A percentile compares a stretch with the other conserved stretches of the same genome.
Evolutionary conservation across 352 stramenopile genomes (phyloP).

Genomic region (Achlya hypogyna): DNA sequence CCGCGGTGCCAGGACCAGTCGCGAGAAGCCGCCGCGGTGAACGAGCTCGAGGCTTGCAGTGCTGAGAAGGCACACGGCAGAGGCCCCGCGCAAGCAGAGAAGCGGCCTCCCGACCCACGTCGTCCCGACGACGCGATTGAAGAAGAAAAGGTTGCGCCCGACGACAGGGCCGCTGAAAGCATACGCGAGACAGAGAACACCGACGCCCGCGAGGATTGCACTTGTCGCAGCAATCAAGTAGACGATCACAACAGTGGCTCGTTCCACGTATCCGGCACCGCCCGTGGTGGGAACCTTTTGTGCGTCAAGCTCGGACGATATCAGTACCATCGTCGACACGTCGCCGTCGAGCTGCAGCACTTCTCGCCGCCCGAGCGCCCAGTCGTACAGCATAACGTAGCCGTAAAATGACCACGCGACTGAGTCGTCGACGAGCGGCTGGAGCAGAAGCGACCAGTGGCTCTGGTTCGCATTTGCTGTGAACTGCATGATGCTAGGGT

Average conservation of each 20-base stretch:
- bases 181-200: not conserved
- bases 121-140: slow-evolving; percentile 2
- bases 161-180: not conserved
- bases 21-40: not conserved
- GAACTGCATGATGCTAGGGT: slow-evolving; percentile 7
- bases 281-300: not conserved
- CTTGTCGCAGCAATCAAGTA: not conserved
- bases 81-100: not conserved
- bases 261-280: not conserved
- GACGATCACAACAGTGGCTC: not conserved
- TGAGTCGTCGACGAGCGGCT: not conserved
- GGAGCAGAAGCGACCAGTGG: not conserved
- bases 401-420: not conserved
- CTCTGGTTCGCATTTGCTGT: not conserved
- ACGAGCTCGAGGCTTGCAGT: not conserved
- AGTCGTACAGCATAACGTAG: slow-evolving; percentile 9
- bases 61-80: not conserved
- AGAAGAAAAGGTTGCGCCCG: slow-evolving; percentile 7
- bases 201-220: not conserved
- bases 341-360: slow-evolving; percentile 1
- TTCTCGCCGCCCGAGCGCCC: slow-evolving; percentile 4
- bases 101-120: slow-evolving; percentile 5
- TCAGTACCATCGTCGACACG: not conserved
- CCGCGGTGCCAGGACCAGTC: no score
- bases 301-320: not conserved